Conservation (phyloP, 441 rosid genomes). For the Flueggea neowawraea region DNA sequence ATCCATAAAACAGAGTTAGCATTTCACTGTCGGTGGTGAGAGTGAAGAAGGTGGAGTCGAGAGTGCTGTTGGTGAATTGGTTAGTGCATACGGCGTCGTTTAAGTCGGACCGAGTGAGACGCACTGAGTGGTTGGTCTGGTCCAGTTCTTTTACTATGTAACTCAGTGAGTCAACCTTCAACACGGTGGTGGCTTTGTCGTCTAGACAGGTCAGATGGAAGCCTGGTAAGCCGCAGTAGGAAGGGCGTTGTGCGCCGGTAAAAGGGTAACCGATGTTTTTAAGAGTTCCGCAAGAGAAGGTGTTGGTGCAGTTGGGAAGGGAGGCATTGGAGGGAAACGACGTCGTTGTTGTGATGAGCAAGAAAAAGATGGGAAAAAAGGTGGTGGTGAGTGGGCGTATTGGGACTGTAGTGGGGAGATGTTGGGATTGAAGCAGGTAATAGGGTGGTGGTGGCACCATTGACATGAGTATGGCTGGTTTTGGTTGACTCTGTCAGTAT, state of each 20-base stretch:
- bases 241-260: slow-evolving; percentile 33
- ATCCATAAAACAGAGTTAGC: slow-evolving; percentile 25
- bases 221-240: slow-evolving; percentile 28
- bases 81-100: slow-evolving; percentile 21
- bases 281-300: slow-evolving; percentile 32
- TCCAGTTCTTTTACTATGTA: slow-evolving; percentile 26
- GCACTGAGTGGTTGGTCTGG: slow-evolving; percentile 16
- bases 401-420: too few relatives aligned
- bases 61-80: slow-evolving; percentile 19
- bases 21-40: not conserved
- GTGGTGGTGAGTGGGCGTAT: not conserved
- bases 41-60: slow-evolving; percentile 18
- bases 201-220: slow-evolving; percentile 25
- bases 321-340: not conserved
- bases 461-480: too few relatives aligned
- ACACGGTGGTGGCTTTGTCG: slow-evolving; percentile 5
- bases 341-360: too few relatives aligned
- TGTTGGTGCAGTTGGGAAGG: slow-evolving; percentile 13
- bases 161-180: slow-evolving; percentile 14
- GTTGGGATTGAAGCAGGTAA: too few relatives aligned
- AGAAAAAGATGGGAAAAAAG: not conserved
- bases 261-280: slow-evolving; percentile 27
- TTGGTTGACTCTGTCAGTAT: too few relatives aligned
- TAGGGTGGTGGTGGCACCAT: too few relatives aligned
- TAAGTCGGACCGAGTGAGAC: slow-evolving; percentile 29